phyloP scores from a whole-genome alignment of 139 green algal species.

The Yamagishiella unicocca region DNA sequence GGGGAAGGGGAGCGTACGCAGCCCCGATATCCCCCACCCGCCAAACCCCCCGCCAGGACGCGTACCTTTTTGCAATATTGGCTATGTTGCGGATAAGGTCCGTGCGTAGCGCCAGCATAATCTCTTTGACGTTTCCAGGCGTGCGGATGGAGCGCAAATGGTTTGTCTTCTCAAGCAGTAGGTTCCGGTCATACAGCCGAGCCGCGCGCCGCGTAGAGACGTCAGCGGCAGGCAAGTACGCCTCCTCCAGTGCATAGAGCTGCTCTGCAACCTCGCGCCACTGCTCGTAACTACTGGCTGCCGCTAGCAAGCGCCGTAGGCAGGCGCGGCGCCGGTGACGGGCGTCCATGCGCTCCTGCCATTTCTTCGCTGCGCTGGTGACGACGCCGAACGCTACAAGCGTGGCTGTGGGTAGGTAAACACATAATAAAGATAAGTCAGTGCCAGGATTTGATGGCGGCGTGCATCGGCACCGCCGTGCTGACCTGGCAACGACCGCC shows the following conservation, averaged over 20 bases:
- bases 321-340: slow-evolving; percentile 47
- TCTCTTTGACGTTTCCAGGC: slow-evolving; percentile 78
- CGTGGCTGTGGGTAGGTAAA: slow-evolving; percentile 37
- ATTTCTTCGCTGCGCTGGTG: slow-evolving; percentile 16
- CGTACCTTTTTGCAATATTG: slow-evolving; percentile 87
- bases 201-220: slow-evolving; percentile 30
- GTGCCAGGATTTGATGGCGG: background rate
- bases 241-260: slow-evolving; percentile 68
- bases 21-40: no score
- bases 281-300: slow-evolving; percentile 71
- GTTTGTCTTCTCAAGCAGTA: slow-evolving; percentile 81
- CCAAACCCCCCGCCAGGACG: no score
- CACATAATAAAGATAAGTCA: background rate
- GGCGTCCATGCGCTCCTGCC: slow-evolving; percentile 60
- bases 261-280: slow-evolving; percentile 77
- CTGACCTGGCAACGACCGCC: slow-evolving; percentile 41
- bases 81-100: slow-evolving; percentile 97
- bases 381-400: slow-evolving; percentile 45
- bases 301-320: slow-evolving; percentile 48
- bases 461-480: background rate
- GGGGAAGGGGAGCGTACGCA: no score
- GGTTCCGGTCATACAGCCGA: slow-evolving; percentile 88
- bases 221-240: slow-evolving; percentile 21
- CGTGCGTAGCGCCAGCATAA: slow-evolving; percentile 91
- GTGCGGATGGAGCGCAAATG: slow-evolving; percentile 72